These are phyloP conservation scores for Trypanosoma lewisi DNA, from an alignment of 208 protist species.

Conservation along the genomic window DNA sequence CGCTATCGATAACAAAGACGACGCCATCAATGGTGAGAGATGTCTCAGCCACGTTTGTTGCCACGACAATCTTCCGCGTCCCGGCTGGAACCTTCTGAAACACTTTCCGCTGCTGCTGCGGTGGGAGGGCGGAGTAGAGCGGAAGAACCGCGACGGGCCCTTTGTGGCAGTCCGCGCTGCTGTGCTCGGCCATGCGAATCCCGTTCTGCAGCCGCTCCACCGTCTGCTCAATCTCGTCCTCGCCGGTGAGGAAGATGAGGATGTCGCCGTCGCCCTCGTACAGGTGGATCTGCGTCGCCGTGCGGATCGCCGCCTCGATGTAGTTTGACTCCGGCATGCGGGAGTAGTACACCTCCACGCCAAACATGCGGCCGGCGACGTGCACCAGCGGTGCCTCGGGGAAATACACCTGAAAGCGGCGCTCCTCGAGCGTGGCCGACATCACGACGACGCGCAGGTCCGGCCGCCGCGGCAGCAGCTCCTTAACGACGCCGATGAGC, in stretches of 20 bases:
- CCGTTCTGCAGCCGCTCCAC: conserved; percentile 94
- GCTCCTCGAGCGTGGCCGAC: conserved; percentile 97
- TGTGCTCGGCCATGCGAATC: conserved; percentile 77
- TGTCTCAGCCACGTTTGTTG: conserved; percentile 99
- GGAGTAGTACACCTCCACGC: conserved; percentile 88
- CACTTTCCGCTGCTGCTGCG: conserved; percentile 96
- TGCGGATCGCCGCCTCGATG: conserved; percentile 95
- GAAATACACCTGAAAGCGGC: conserved; percentile 98
- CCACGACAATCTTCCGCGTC: conserved; percentile 96
- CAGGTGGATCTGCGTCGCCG: conserved; percentile 98
- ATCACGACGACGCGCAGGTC: conserved; percentile 97
- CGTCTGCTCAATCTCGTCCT: conserved; percentile 98
- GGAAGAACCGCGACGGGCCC: conserved; percentile 93
- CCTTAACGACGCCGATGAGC: conserved; percentile 97
- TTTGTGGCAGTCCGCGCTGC: conserved; percentile 66
- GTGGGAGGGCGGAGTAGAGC: conserved; percentile 97
- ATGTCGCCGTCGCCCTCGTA: conserved; percentile 98
- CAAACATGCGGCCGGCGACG: conserved; percentile 97
- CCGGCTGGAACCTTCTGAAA: conserved; percentile 93
- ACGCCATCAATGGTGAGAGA: conserved; percentile 99
- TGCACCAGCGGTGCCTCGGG: conserved; percentile 95
- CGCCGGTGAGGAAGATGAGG: conserved; percentile 99
- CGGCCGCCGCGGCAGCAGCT: conserved; percentile 56
- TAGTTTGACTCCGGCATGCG: conserved; percentile 94
- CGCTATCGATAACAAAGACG: conserved; percentile 98